A percentile compares a stretch with the other conserved stretches of the same genome.
phyloP scores from a whole-genome alignment of 345 rosid species.

The Salix udensis region DNA sequence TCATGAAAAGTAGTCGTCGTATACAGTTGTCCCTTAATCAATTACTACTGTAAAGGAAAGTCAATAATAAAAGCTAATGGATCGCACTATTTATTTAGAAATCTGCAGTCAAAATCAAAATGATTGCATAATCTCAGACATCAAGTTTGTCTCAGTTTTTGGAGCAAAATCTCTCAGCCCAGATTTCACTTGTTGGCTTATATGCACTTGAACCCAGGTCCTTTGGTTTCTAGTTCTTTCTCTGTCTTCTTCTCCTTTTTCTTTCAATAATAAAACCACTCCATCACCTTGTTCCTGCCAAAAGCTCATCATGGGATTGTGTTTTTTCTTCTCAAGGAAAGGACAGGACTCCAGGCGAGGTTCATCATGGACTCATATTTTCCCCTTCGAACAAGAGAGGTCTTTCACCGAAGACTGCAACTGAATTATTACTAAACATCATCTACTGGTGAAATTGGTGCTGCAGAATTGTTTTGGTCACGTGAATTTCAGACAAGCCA shows the following conservation, averaged over 20 bases:
- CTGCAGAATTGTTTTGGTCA: background rate
- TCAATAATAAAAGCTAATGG: slow-evolving; percentile 16
- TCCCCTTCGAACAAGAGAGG: background rate
- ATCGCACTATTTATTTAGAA: too few relatives aligned
- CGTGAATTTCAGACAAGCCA: background rate
- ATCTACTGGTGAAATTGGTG: background rate
- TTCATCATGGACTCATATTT: background rate
- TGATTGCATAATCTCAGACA: slow-evolving; percentile 33
- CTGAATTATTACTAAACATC: too few relatives aligned
- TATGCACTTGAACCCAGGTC: background rate
- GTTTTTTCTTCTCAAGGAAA: too few relatives aligned
- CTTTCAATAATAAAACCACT: background rate
- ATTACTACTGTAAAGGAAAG: background rate
- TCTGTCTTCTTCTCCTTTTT: too few relatives aligned
- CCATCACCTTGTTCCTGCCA: background rate
- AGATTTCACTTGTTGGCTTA: slow-evolving; percentile 12
- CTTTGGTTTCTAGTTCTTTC: too few relatives aligned
- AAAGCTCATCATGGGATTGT: too few relatives aligned
- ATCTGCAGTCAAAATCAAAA: slow-evolving; percentile 35
- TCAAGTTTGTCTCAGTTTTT: slow-evolving; percentile 16
- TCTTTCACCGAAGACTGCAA: too few relatives aligned
- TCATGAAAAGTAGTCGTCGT: slow-evolving; percentile 1
- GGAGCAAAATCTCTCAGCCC: slow-evolving; percentile 20
- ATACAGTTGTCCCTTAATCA: slow-evolving; percentile 26
- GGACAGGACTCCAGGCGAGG: too few relatives aligned